These are phyloP conservation scores for Perilla frutescens DNA, from an alignment of 257 asterid species.

Conservation along the genomic window DNA sequence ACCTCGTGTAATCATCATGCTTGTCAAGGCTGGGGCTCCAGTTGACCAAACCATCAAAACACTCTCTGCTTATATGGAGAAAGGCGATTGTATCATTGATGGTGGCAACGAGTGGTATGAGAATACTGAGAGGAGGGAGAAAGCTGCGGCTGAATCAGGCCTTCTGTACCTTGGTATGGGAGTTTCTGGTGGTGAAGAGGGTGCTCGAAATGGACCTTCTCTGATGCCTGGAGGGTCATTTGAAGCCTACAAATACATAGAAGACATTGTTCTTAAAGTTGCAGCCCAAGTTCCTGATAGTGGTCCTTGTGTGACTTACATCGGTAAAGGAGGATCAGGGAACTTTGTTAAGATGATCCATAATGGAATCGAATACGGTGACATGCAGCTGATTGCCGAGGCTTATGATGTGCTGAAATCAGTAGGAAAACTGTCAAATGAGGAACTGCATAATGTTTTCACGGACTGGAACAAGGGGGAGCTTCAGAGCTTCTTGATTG, in stretches of 20 bases:
- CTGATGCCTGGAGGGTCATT: conserved; percentile 97
- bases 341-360: conserved; percentile 97
- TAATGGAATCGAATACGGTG: conserved; percentile 96
- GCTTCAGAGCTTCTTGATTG: conserved; percentile 93
- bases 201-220: conserved; percentile 94
- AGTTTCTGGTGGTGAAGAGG: conserved; percentile 99
- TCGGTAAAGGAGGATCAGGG: conserved; percentile 91
- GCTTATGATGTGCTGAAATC: conserved; percentile 93
- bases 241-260: conserved; percentile 80
- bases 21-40: conserved; percentile 96
- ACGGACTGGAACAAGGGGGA: conserved; percentile 94
- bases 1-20: conserved; percentile 93
- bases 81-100: conserved; percentile 93
- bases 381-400: conserved; percentile 95
- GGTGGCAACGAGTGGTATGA: conserved; percentile 99
- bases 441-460: conserved; percentile 74
- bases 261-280: conserved; percentile 84
- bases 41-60: conserved; percentile 94
- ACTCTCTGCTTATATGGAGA: conserved; percentile 86
- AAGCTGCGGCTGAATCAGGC: conserved; percentile 74
- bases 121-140: conserved; percentile 95
- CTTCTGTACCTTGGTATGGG: conserved; percentile 96
- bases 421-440: conserved; percentile 86
- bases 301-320: conserved; percentile 95
- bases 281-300: conserved; percentile 97